Conservation (phyloP, 2,329 filamentous ascomycete species). For the Torrubiella hemipterigena region DNA sequence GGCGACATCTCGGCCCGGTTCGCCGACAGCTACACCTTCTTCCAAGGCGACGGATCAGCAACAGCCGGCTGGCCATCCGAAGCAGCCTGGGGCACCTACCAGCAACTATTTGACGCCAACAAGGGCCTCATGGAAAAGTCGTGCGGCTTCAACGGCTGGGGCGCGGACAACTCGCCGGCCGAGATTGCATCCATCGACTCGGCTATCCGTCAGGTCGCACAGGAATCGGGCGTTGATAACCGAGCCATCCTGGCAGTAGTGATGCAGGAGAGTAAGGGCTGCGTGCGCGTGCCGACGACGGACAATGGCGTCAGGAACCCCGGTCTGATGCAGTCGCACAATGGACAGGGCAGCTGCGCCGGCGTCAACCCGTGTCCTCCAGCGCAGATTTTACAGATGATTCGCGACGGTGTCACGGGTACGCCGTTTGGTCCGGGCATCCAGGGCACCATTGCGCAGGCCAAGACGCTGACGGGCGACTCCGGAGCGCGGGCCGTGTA, state of each 20-base stretch:
- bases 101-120: slow-evolving; percentile 9
- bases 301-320: slow-evolving; percentile 10
- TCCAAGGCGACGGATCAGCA: slow-evolving; percentile 1
- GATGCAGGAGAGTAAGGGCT: slow-evolving; percentile 16
- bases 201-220: slow-evolving; percentile 8
- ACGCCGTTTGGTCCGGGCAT: slow-evolving; percentile 8
- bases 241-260: slow-evolving; percentile 16
- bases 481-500: slow-evolving; percentile 8
- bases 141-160: slow-evolving; percentile 10
- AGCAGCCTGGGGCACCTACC: slow-evolving; percentile 6
- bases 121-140: slow-evolving; percentile 5
- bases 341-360: slow-evolving; percentile 8
- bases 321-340: slow-evolving; percentile 11
- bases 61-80: slow-evolving; percentile 2
- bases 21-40: background rate
- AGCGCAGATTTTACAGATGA: slow-evolving; percentile 8
- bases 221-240: slow-evolving; percentile 8
- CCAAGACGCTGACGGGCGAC: slow-evolving; percentile 3
- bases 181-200: slow-evolving; percentile 8
- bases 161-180: slow-evolving; percentile 7
- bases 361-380: slow-evolving; percentile 7
- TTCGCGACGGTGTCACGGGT: slow-evolving; percentile 9
- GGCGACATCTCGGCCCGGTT: background rate
- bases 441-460: slow-evolving; percentile 5
- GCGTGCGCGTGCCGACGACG: slow-evolving; percentile 9